phyloP scores from a whole-genome alignment of 805 yeast genomes.

The Candida khao-thaluensis region DNA sequence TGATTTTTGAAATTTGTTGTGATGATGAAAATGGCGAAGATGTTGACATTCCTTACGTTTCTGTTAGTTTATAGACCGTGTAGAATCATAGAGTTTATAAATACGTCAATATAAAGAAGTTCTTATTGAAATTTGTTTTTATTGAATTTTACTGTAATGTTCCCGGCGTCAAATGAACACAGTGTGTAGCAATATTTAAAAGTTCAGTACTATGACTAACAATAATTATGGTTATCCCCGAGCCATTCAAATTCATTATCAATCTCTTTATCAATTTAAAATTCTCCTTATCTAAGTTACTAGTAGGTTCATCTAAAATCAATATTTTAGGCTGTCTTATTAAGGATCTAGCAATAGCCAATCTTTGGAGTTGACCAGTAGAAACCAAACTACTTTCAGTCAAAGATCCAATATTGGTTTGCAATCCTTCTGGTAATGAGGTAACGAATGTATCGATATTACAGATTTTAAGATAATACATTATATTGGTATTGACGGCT shows the following conservation, averaged over 20 bases:
- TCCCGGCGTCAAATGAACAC: no score
- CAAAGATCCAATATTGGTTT: constrained; percentile 50
- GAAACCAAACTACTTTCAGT: constrained; percentile 52
- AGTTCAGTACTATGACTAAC: constrained; percentile 75
- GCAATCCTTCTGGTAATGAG: constrained; percentile 55
- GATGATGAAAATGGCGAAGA: constrained; percentile 94
- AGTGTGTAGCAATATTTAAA: constrained; percentile 55
- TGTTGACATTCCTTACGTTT: constrained; percentile 88
- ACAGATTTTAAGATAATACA: constrained; percentile 41
- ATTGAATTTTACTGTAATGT: background rate
- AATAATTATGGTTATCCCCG: constrained; percentile 47
- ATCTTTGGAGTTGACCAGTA: constrained; percentile 88
- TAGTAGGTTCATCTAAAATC: constrained; percentile 88
- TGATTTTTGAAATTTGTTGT: constrained; percentile 87
- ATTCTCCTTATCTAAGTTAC: constrained; percentile 75
- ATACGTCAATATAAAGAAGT: no score
- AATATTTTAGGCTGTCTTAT: constrained; percentile 61
- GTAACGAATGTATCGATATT: constrained; percentile 55
- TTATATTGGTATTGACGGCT: constrained; percentile 30
- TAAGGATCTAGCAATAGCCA: constrained; percentile 81
- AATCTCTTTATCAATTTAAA: constrained; percentile 49
- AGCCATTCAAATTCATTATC: constrained; percentile 48
- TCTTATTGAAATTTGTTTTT: no score
- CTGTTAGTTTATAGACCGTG: constrained; percentile 37
- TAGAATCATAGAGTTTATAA: background rate